A percentile compares a stretch with the other conserved stretches of the same genome.
phyloP scores from a whole-genome alignment of 164 flowering plant genomes.

The Magnolia officinalis region DNA sequence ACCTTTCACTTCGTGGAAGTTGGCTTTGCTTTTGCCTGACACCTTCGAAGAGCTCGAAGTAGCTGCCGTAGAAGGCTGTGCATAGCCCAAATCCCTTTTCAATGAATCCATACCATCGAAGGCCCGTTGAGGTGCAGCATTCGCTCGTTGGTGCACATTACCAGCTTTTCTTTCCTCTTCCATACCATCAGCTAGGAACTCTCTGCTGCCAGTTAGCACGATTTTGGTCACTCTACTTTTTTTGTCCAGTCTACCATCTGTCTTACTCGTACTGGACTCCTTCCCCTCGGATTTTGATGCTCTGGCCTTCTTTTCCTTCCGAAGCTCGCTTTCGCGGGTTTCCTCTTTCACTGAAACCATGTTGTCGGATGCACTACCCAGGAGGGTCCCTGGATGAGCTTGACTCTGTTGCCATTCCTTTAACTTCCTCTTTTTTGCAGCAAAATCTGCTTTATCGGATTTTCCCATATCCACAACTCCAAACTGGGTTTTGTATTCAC shows the following conservation, averaged over 20 bases:
- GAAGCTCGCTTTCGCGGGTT: slow-evolving; percentile 27
- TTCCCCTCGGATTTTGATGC: slow-evolving; percentile 24
- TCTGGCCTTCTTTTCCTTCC: slow-evolving; percentile 35
- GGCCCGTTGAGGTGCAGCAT: slow-evolving; percentile 24
- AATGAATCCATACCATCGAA: slow-evolving; percentile 40
- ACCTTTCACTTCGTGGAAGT: slow-evolving; percentile 55
- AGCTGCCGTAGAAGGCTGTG: slow-evolving; percentile 52
- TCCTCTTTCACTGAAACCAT: slow-evolving; percentile 26
- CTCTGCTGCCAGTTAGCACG: slow-evolving; percentile 20
- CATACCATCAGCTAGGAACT: slow-evolving; percentile 14
- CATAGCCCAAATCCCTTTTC: slow-evolving; percentile 46
- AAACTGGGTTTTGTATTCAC: slow-evolving; percentile 9
- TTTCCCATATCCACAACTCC: slow-evolving; percentile 22
- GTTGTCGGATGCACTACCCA: slow-evolving; percentile 16
- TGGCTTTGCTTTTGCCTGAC: slow-evolving; percentile 63
- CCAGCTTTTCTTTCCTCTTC: slow-evolving; percentile 20
- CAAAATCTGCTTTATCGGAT: slow-evolving; percentile 19
- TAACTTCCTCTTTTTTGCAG: slow-evolving; percentile 55
- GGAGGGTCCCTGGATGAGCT: slow-evolving; percentile 14
- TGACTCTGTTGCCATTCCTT: slow-evolving; percentile 36
- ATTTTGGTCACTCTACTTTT: slow-evolving; percentile 19
- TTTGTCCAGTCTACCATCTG: slow-evolving; percentile 24
- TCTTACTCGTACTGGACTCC: slow-evolving; percentile 28
- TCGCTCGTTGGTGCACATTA: slow-evolving; percentile 24
- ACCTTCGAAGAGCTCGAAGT: slow-evolving; percentile 94